Evolutionary conservation across 768 basidiomycete genomes (phyloP).

Genomic region (Amanita polypyramis): DNA sequence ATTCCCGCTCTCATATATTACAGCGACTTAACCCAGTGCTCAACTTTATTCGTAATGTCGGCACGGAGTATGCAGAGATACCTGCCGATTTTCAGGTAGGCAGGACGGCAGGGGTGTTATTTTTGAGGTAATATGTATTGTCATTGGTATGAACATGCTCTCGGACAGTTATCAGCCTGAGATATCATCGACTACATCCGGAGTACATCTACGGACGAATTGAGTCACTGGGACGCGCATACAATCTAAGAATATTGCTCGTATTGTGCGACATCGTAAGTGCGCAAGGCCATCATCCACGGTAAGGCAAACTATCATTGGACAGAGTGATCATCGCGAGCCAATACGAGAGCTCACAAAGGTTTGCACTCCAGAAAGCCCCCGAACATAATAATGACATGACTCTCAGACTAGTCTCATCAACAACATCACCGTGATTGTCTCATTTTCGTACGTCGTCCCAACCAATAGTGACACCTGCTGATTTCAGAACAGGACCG

Average conservation of each 20-base stretch:
- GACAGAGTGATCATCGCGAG: conserved; percentile 82
- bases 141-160: not conserved
- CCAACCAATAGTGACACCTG: not conserved
- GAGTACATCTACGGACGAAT: conserved; percentile 94
- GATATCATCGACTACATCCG: conserved; percentile 93
- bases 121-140: conserved; percentile 54
- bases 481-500: conserved; percentile 37
- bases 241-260: conserved; percentile 77
- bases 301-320: not conserved
- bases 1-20: not conserved
- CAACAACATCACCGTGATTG: conserved; percentile 87
- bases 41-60: conserved; percentile 75
- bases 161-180: conserved; percentile 41
- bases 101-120: conserved; percentile 84
- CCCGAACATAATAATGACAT: conserved; percentile 2
- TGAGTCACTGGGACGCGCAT: conserved; percentile 72
- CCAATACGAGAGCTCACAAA: conserved; percentile 90
- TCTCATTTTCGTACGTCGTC: conserved; percentile 79
- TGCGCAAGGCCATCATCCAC: conserved; percentile 8
- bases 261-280: conserved; percentile 88
- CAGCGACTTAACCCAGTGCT: conserved; percentile 88
- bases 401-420: conserved; percentile 62
- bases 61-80: conserved; percentile 93
- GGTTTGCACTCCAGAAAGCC: conserved; percentile 21
- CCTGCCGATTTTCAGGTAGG: conserved; percentile 94